Evolutionary conservation across 1,139 yeast species (phyloP).

Genomic region (Geotrichum aggregatum): DNA sequence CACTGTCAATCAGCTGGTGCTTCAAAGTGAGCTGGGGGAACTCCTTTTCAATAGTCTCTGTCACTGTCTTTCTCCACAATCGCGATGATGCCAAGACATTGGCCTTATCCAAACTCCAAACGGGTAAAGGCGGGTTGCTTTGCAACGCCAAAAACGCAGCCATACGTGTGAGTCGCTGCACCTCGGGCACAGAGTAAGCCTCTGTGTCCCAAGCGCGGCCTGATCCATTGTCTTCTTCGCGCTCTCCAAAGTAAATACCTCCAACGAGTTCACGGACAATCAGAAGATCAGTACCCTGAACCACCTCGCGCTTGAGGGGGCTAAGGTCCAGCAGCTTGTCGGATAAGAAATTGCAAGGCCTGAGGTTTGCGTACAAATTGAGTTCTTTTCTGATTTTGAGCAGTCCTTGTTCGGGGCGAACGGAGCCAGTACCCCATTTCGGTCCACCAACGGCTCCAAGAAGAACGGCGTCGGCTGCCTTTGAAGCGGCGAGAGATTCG

Average conservation of each 20-base stretch:
- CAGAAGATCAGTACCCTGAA: conserved; percentile 81
- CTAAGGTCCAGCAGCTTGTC: conserved; percentile 79
- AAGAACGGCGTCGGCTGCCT: conserved; percentile 84
- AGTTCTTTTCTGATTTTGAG: conserved; percentile 90
- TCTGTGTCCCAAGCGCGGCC: conserved; percentile 93
- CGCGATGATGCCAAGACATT: conserved; percentile 94
- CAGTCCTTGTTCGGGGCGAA: conserved; percentile 96
- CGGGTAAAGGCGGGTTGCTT: conserved; percentile 85
- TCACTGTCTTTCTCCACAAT: conserved; percentile 92
- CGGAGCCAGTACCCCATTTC: conserved; percentile 90
- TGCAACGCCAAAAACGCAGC: conserved; percentile 96
- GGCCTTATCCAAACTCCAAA: conserved; percentile 96
- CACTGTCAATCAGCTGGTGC: conserved; percentile 95
- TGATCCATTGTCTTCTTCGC: conserved; percentile 83
- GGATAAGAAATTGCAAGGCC: conserved; percentile 94
- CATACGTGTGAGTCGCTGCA: conserved; percentile 93
- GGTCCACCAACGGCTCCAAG: conserved; percentile 99
- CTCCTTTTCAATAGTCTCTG: conserved; percentile 74
- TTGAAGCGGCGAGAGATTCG: conserved; percentile 78
- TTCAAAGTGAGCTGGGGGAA: conserved; percentile 82
- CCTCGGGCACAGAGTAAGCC: conserved; percentile 83
- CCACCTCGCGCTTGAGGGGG: conserved; percentile 80
- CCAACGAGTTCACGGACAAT: conserved; percentile 97
- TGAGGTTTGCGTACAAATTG: conserved; percentile 86
- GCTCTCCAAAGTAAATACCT: conserved; percentile 94